Percentiles rank a stretch among this genome's conserved stretches.
These are phyloP conservation scores for Helotiales sp. DNA, from an alignment of 2,329 filamentous ascomycete species.

Conservation along the genomic window DNA sequence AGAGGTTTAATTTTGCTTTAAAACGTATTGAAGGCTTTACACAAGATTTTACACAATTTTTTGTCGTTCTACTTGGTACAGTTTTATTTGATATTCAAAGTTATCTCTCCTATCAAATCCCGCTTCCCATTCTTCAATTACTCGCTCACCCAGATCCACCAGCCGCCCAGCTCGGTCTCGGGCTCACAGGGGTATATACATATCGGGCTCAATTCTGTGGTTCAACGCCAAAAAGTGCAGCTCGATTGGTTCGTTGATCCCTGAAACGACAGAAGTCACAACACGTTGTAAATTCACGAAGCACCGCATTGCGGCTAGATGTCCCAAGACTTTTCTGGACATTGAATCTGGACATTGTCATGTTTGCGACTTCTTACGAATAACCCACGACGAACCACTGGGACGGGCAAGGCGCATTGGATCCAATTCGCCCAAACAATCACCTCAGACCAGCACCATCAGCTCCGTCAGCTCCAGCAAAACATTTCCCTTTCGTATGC, in stretches of 20 bases:
- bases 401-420: background rate
- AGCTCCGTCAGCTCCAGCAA: slow-evolving; percentile 5
- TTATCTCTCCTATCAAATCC: too few species aligned
- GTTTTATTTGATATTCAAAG: too few species aligned
- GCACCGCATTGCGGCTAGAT: background rate
- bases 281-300: slow-evolving; percentile 17
- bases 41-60: too few species aligned
- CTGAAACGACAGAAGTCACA: slow-evolving; percentile 23
- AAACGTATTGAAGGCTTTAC: too few species aligned
- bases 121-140: too few species aligned
- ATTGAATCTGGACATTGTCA: background rate
- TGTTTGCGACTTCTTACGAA: background rate
- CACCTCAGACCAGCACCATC: background rate
- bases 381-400: background rate
- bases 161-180: too few species aligned
- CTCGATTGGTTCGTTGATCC: slow-evolving; percentile 4
- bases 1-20: too few species aligned
- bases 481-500: slow-evolving; percentile 36
- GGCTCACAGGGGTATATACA: slow-evolving; percentile 4
- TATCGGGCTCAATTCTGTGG: background rate
- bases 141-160: too few species aligned
- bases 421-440: background rate
- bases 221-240: slow-evolving; percentile 9
- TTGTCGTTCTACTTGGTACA: too few species aligned
- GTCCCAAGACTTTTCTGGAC: background rate